Evolutionary conservation across 176 grass and related monocot genomes (phyloP).

Genomic region (Oryza nivara): DNA sequence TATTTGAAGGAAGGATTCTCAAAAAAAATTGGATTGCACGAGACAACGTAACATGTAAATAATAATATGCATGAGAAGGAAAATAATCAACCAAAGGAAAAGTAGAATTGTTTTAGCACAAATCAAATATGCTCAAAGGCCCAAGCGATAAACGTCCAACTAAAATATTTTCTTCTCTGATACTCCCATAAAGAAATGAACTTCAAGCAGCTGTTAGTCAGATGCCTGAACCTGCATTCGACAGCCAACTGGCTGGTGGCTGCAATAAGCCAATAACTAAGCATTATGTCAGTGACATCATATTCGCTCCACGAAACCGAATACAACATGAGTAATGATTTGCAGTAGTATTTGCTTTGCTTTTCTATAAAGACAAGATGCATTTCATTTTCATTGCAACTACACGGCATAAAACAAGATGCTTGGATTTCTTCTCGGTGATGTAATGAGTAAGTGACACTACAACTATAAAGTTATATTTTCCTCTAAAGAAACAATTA

Average conservation of each 20-base stretch:
- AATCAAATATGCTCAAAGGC: neutral
- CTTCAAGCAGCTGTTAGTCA: neutral
- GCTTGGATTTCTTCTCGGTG: conserved; percentile 28
- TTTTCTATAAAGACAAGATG: conserved; percentile 29
- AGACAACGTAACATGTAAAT: no score
- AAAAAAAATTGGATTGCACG: no score
- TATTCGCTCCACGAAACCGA: conserved; percentile 25
- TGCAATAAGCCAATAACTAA: neutral
- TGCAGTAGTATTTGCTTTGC: neutral
- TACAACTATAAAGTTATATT: neutral
- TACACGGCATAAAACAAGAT: conserved; percentile 33
- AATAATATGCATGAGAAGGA: neutral
- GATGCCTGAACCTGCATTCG: conserved; percentile 28
- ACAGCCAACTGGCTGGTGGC: conserved; percentile 14
- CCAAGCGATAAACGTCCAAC: neutral
- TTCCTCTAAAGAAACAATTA: neutral
- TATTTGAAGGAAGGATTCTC: no score
- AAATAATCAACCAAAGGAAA: neutral
- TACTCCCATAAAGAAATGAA: neutral
- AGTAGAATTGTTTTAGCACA: neutral
- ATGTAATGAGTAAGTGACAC: conserved; percentile 36
- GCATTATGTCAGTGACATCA: conserved; percentile 14
- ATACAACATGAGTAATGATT: conserved; percentile 3
- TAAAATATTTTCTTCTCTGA: neutral
- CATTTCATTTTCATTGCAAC: conserved; percentile 30